phyloP scores from a whole-genome alignment of 2,329 filamentous ascomycete genomes.

The Nannizzia gypsea region DNA sequence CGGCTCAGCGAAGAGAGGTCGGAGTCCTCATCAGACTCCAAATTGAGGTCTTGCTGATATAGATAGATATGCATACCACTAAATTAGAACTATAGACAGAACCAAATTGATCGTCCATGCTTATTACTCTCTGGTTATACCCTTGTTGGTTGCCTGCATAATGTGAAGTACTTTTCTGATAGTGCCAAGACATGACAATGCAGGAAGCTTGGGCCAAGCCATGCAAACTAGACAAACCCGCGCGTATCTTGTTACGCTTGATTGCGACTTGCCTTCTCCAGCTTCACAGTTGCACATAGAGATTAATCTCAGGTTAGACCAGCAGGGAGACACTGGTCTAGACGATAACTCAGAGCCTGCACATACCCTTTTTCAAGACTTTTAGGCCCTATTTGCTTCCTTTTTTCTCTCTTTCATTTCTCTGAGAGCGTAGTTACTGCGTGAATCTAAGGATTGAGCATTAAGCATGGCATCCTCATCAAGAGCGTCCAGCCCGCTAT shows the following conservation, averaged over 20 bases:
- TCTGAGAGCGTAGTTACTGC: neutral
- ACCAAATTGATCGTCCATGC: neutral
- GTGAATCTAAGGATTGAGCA: neutral
- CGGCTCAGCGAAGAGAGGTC: neutral
- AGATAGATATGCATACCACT: neutral
- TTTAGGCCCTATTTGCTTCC: neutral
- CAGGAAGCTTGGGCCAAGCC: neutral
- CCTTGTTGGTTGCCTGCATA: neutral
- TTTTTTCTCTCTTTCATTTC: neutral
- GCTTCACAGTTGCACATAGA: neutral
- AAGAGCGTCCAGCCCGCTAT: constrained; percentile 48
- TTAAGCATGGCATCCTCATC: constrained; percentile 12
- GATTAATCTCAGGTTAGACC: neutral
- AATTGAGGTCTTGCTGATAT: constrained; percentile 6
- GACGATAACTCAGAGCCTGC: neutral
- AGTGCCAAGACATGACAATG: neutral
- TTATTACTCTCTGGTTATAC: neutral
- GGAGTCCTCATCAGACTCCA: neutral
- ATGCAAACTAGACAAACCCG: neutral
- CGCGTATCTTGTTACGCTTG: neutral
- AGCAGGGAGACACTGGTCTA: neutral
- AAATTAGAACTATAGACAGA: neutral
- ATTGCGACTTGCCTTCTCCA: neutral
- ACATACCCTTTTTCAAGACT: neutral
- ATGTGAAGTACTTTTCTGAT: neutral